phyloP scores from a whole-genome alignment of 2,329 filamentous ascomycete genomes.

The Chaetomiaceae sp. region DNA sequence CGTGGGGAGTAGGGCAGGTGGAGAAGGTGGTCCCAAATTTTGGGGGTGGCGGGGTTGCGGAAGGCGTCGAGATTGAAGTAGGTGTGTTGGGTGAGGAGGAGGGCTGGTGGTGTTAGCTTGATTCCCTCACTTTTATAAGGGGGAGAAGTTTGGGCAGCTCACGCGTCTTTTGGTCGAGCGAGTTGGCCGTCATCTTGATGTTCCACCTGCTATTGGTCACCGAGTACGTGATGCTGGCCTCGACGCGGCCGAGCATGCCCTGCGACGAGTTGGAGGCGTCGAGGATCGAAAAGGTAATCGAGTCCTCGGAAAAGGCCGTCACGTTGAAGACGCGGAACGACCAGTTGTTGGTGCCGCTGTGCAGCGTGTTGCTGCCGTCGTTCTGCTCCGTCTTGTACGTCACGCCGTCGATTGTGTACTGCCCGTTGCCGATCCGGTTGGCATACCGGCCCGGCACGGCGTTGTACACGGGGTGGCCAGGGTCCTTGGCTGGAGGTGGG shows the following conservation, averaged over 20 bases:
- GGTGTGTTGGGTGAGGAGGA: slow-evolving; percentile 62
- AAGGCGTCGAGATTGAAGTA: slow-evolving; percentile 67
- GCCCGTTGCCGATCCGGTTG: slow-evolving; percentile 57
- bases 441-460: slow-evolving; percentile 60
- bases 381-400: slow-evolving; percentile 52
- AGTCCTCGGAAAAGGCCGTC: slow-evolving; percentile 46
- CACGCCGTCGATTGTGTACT: slow-evolving; percentile 49
- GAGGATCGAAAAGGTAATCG: slow-evolving; percentile 61
- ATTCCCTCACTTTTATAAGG: slow-evolving; percentile 20
- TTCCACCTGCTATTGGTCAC: slow-evolving; percentile 52
- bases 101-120: slow-evolving; percentile 32
- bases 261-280: slow-evolving; percentile 53
- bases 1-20: slow-evolving; percentile 57
- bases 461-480: slow-evolving; percentile 56
- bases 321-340: slow-evolving; percentile 61
- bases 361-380: slow-evolving; percentile 50
- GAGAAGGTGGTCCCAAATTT: slow-evolving; percentile 59
- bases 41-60: slow-evolving; percentile 49
- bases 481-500: slow-evolving; percentile 36
- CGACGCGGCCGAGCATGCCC: slow-evolving; percentile 58
- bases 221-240: slow-evolving; percentile 59
- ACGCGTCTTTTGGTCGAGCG: slow-evolving; percentile 45
- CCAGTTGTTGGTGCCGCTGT: slow-evolving; percentile 57
- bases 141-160: slow-evolving; percentile 18
- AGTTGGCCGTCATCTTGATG: slow-evolving; percentile 55